phyloP scores from a whole-genome alignment of 2,329 filamentous ascomycete genomes.

The Ambrosiella xylebori region DNA sequence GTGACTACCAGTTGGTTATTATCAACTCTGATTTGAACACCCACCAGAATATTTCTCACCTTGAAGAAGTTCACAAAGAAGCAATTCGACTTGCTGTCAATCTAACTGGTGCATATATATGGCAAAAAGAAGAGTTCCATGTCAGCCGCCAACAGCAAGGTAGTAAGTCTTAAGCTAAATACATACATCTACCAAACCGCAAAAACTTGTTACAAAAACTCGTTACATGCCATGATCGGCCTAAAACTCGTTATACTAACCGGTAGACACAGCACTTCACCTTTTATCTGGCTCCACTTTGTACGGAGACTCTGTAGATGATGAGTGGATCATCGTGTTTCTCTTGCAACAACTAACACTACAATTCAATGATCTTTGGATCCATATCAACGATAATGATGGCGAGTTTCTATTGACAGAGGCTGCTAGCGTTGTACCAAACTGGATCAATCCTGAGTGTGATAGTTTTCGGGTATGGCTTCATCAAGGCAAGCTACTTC shows the following conservation, averaged over 20 bases:
- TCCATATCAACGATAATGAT: slow-evolving; percentile 69
- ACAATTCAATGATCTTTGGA: slow-evolving; percentile 58
- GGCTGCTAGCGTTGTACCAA: slow-evolving; percentile 71
- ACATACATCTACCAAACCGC: background rate
- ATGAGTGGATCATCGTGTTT: slow-evolving; percentile 95
- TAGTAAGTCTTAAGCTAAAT: slow-evolving; percentile 26
- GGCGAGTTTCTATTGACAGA: slow-evolving; percentile 93
- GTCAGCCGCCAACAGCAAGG: slow-evolving; percentile 44
- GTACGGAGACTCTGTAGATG: slow-evolving; percentile 87
- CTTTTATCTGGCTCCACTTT: slow-evolving; percentile 46
- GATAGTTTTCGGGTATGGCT: slow-evolving; percentile 85
- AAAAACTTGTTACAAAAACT: background rate
- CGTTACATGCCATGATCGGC: background rate
- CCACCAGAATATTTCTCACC: slow-evolving; percentile 40
- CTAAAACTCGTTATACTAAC: background rate
- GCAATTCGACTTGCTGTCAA: slow-evolving; percentile 44
- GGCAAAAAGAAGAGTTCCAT: slow-evolving; percentile 76
- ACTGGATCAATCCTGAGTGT: slow-evolving; percentile 82
- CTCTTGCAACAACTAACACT: slow-evolving; percentile 66
- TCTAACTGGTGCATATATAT: slow-evolving; percentile 74
- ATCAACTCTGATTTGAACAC: slow-evolving; percentile 38
- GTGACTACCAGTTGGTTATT: slow-evolving; percentile 69
- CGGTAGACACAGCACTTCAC: slow-evolving; percentile 28
- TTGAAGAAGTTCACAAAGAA: slow-evolving; percentile 57
- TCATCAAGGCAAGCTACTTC: slow-evolving; percentile 53